Conservation (phyloP, 345 rosid species). For the Ailanthus altissimus region DNA sequence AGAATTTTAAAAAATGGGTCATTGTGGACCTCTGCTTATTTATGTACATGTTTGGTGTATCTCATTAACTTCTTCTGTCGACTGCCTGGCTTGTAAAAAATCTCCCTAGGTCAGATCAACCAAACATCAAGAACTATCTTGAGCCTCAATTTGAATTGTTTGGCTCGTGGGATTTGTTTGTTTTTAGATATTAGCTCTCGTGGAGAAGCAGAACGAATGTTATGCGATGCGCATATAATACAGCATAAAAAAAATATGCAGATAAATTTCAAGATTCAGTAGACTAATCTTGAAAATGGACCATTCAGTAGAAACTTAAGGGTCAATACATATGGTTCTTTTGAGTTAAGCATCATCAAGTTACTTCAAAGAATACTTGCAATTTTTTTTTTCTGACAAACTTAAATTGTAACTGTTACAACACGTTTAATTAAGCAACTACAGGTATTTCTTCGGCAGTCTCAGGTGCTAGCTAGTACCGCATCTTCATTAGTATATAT, state of each 20-base stretch:
- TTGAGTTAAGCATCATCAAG: conserved; percentile 20
- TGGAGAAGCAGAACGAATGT: neutral
- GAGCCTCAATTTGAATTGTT: neutral
- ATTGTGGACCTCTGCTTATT: neutral
- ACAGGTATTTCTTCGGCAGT: conserved; percentile 9
- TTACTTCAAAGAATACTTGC: conserved; percentile 23
- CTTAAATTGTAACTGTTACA: conserved; percentile 18
- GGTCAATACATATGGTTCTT: conserved; percentile 19
- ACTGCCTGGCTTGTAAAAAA: neutral
- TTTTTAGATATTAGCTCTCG: too few species aligned
- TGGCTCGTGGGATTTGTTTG: too few species aligned
- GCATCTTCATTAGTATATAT: conserved; percentile 29
- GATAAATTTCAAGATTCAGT: neutral
- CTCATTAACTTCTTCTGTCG: neutral
- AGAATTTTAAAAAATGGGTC: neutral
- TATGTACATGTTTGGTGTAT: neutral
- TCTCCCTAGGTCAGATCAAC: neutral
- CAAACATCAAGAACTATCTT: neutral
- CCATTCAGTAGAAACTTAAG: neutral
- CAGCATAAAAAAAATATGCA: neutral
- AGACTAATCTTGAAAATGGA: neutral
- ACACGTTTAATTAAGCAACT: conserved; percentile 16
- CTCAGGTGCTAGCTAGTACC: conserved; percentile 18
- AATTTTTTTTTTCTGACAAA: conserved; percentile 9
- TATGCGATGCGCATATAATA: too few species aligned